Percentiles rank a stretch among this genome's conserved stretches.
These are phyloP conservation scores for Musa itinerans DNA, from an alignment of 176 grass and related monocot genomes.

Conservation along the genomic window DNA sequence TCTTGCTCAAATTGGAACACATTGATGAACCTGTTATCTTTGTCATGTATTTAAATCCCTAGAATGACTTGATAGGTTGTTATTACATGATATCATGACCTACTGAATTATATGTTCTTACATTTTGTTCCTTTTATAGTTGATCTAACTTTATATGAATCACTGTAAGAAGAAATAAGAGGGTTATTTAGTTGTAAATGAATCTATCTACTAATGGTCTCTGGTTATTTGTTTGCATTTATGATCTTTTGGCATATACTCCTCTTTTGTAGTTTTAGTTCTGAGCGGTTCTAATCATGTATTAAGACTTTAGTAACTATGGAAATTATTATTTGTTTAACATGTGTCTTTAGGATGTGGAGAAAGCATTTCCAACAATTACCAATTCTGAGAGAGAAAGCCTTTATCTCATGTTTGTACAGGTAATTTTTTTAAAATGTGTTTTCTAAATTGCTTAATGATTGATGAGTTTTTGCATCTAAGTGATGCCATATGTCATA, in stretches of 20 bases:
- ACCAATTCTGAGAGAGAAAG: constrained; percentile 40
- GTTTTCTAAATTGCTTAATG: background rate
- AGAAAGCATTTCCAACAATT: constrained; percentile 40
- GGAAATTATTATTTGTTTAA: background rate
- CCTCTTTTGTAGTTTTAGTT: background rate
- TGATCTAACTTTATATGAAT: background rate
- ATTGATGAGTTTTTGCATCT: background rate
- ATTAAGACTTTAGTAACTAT: background rate
- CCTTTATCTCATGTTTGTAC: constrained; percentile 40
- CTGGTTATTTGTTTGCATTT: background rate
- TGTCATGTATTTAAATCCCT: background rate
- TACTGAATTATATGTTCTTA: background rate
- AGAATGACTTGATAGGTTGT: background rate
- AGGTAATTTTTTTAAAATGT: constrained; percentile 22
- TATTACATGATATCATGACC: background rate
- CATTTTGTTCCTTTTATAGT: background rate
- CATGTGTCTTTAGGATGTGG: constrained; percentile 34
- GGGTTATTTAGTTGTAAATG: background rate
- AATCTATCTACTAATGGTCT: background rate
- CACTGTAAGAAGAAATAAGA: background rate
- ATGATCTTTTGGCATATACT: background rate
- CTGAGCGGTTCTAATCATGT: too few species aligned
- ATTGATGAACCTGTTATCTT: background rate
- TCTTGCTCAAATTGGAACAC: too few species aligned
- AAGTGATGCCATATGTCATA: background rate